Conservation (phyloP, 306 rosid species). For the Gastrolobium villosum region DNA sequence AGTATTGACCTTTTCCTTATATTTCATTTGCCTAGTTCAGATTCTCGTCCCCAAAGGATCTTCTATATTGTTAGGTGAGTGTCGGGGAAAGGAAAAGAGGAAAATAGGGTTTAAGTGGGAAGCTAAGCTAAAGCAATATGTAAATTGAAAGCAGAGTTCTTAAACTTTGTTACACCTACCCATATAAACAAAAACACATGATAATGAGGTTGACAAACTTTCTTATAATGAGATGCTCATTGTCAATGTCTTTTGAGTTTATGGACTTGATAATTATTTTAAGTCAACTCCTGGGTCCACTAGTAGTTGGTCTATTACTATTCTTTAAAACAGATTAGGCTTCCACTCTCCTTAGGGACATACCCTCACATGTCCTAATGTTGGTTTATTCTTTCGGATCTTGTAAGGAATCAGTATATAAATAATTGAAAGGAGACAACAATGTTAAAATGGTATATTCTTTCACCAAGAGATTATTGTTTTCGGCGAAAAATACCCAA, state of each 20-base stretch:
- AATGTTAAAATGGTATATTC: background rate
- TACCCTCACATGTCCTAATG: background rate
- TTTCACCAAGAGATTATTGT: background rate
- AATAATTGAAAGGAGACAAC: constrained; percentile 21
- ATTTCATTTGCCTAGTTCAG: background rate
- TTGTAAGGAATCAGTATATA: background rate
- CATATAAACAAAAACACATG: constrained; percentile 23
- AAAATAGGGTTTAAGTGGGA: background rate
- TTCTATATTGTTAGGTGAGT: background rate
- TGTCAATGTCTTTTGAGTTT: constrained; percentile 47
- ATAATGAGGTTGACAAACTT: constrained; percentile 3
- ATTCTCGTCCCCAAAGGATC: background rate
- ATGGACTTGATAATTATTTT: constrained; percentile 48
- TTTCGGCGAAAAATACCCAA: background rate
- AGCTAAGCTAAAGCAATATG: background rate
- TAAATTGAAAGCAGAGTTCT: background rate
- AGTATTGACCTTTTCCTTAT: background rate
- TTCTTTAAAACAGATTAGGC: constrained; percentile 45
- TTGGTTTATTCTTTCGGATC: background rate
- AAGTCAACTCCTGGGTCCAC: constrained; percentile 60
- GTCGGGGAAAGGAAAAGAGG: background rate
- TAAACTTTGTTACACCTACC: constrained; percentile 4
- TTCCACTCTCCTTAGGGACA: constrained; percentile 45
- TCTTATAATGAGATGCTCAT: constrained; percentile 47
- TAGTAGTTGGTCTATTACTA: constrained; percentile 54